These are phyloP conservation scores for Suillus brevipes DNA, from an alignment of 768 basidiomycete species.

Conservation along the genomic window DNA sequence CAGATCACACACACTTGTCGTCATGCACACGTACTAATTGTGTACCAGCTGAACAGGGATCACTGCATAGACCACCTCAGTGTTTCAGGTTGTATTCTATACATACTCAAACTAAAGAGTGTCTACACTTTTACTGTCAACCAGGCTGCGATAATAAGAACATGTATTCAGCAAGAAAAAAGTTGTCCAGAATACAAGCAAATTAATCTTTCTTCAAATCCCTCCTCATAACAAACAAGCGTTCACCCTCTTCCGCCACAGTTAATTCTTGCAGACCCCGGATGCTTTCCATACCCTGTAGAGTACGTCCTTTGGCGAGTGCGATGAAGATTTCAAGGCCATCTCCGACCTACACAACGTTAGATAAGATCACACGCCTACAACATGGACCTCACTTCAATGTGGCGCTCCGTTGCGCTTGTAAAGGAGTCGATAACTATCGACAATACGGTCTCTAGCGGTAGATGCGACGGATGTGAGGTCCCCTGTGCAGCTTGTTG, in stretches of 20 bases:
- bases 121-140: not conserved
- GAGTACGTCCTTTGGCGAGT: constrained; percentile 63
- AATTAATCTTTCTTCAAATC: constrained; percentile 82
- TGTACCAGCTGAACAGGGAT: not conserved
- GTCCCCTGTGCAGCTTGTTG: constrained; percentile 74
- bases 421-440: constrained; percentile 97
- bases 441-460: constrained; percentile 73
- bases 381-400: constrained; percentile 62
- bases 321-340: constrained; percentile 91
- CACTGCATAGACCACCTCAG: not conserved
- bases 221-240: constrained; percentile 72
- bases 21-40: not conserved
- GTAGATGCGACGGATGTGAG: constrained; percentile 78
- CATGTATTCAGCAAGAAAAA: not conserved
- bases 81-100: not conserved
- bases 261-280: constrained; percentile 66
- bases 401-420: constrained; percentile 96
- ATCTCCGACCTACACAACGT: constrained; percentile 75
- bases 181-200: constrained; percentile 7
- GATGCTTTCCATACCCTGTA: constrained; percentile 57
- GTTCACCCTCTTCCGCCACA: constrained; percentile 61
- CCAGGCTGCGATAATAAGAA: not conserved
- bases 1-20: not conserved
- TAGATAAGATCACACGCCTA: constrained; percentile 6
- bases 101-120: not conserved